Conservation (phyloP, 371 early-diverging fungal genomes). For the Agmasoma carcini region DNA sequence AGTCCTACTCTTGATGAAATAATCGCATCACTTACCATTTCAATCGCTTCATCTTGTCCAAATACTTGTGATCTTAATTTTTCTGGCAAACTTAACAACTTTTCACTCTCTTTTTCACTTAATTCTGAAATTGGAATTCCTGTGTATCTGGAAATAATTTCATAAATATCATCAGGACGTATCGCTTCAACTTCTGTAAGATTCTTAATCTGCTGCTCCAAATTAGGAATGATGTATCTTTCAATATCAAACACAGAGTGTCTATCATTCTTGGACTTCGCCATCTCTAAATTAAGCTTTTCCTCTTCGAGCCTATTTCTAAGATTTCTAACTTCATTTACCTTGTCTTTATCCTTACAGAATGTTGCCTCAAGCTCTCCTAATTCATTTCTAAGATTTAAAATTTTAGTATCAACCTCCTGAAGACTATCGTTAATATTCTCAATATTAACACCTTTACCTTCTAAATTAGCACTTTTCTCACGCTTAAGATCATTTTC, state of each 20-base stretch:
- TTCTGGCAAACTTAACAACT: slow-evolving; percentile 63
- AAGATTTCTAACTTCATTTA: slow-evolving; percentile 40
- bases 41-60: slow-evolving; percentile 68
- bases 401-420: slow-evolving; percentile 37
- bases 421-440: slow-evolving; percentile 23
- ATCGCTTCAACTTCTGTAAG: slow-evolving; percentile 67
- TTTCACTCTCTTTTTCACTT: slow-evolving; percentile 64
- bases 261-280: slow-evolving; percentile 46
- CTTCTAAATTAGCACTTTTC: not conserved
- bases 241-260: slow-evolving; percentile 56
- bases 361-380: slow-evolving; percentile 45
- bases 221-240: slow-evolving; percentile 62
- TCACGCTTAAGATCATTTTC: slow-evolving; percentile 43
- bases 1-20: slow-evolving; percentile 66
- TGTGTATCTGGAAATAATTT: slow-evolving; percentile 66
- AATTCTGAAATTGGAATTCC: slow-evolving; percentile 69
- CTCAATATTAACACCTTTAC: not conserved
- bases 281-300: slow-evolving; percentile 43
- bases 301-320: slow-evolving; percentile 48
- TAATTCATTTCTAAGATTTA: slow-evolving; percentile 29
- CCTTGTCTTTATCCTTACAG: slow-evolving; percentile 40
- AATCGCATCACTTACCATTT: slow-evolving; percentile 64
- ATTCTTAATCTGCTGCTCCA: slow-evolving; percentile 56
- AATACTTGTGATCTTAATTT: slow-evolving; percentile 61
- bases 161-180: slow-evolving; percentile 66